Conservation (phyloP, 2,329 filamentous ascomycete genomes). For the Zymoseptoria ardabiliae region DNA sequence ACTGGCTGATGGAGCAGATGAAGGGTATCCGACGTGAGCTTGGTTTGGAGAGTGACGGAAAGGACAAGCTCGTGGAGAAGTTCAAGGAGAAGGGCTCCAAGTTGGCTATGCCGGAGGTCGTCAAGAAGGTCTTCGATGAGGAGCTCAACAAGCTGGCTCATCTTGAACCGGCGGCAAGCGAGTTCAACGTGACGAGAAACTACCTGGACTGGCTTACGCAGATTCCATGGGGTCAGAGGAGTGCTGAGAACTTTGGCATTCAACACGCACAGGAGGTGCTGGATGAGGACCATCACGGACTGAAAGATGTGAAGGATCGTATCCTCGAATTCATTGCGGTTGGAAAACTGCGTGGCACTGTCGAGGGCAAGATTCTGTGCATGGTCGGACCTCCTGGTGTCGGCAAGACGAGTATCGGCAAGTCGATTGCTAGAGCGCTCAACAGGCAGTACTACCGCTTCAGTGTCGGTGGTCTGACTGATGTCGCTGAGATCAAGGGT, state of each 20-base stretch:
- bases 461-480: conserved; percentile 91
- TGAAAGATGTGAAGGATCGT: conserved; percentile 97
- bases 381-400: conserved; percentile 96
- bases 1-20: conserved; percentile 99
- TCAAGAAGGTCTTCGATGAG: conserved; percentile 96
- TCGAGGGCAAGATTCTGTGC: conserved; percentile 96
- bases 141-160: conserved; percentile 96
- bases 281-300: conserved; percentile 91
- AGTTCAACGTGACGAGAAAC: conserved; percentile 97
- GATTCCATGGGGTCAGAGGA: conserved; percentile 93
- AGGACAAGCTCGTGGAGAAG: conserved; percentile 94
- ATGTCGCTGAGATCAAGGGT: conserved; percentile 98
- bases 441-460: conserved; percentile 98
- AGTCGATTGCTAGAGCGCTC: conserved; percentile 89
- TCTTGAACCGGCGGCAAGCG: conserved; percentile 88
- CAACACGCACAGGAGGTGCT: conserved; percentile 82
- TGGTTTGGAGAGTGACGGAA: conserved; percentile 93
- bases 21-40: conserved; percentile 94
- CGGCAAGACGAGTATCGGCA: conserved; percentile 97
- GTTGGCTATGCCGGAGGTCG: conserved; percentile 91
- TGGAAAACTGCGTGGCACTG: conserved; percentile 89
- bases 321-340: conserved; percentile 98
- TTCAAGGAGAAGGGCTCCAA: conserved; percentile 94
- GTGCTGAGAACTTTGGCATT: conserved; percentile 94
- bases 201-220: conserved; percentile 98